Base-by-base conservation (phyloP, 2,329 filamentous ascomycete genomes). In the Aureobasidium sp. region DNA sequence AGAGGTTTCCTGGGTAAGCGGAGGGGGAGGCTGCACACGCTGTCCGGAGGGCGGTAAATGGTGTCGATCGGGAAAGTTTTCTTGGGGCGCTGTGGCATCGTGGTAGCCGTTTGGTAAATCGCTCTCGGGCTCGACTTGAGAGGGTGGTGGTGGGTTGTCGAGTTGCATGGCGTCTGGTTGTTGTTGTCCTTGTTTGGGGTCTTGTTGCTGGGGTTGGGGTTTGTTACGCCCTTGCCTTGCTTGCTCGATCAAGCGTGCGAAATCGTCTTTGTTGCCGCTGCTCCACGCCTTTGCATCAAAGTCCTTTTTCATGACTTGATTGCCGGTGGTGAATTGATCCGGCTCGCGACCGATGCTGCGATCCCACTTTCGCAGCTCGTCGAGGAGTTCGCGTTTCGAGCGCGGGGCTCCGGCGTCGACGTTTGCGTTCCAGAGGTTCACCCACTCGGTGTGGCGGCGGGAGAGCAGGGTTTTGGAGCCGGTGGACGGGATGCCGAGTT, bases 341-440 rank as follows among this genome's bases (percentile, higher is more conserved):
- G 73, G 73, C 17, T 70, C 68, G 1, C 77, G 73, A 9, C 90
- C 89, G 64, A 95, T 85, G 0, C 88, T 93, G 46, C 85, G 81
- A 73, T 99, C 94, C 93, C 94, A 97, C 1, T 83, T 74, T 23
- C 93, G 88, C 13, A 99, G 73, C 62, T 97, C 93, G 15, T 82
- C 83, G 17, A 95, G 74, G 4, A 99, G 73, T 61, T 94, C 86
- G 7, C 75, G 69, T 64, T 89, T 90, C 11, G 79, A 78, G 69
- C 87, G 88, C 0, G 90, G 90, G 1, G 78, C 77, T 37, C 82
- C 82, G 2, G 92, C 88, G 73, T 99, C 94, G 74, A 91, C 96
- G 70, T 99, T 99, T 11, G 95, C 89, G 72, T 99, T 99, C 88
- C 90, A 96, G 19, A 99, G 76, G 38, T 94, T 96, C 55, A 94